A percentile compares a stretch with the other conserved stretches of the same genome.
Conservation (phyloP, 164 flowering plant genomes). For the Protea cynaroides region DNA sequence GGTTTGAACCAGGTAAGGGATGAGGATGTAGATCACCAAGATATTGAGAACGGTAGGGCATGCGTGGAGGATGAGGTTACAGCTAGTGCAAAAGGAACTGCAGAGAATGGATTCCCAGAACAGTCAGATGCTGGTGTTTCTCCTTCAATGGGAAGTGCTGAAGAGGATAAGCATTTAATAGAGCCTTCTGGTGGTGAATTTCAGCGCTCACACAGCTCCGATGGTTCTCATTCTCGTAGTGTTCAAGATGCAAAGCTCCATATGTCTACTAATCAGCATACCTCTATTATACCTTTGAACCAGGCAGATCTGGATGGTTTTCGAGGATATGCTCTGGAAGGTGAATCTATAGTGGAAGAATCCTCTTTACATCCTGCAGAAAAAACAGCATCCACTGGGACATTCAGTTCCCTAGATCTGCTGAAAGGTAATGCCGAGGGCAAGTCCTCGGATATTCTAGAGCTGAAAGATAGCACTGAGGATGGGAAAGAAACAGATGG, state of each 20-base stretch:
- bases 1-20: slow-evolving; percentile 39
- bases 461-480: slow-evolving; percentile 15
- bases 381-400: slow-evolving; percentile 2
- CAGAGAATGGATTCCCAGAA: slow-evolving; percentile 20
- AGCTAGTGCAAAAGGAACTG: slow-evolving; percentile 3
- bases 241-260: slow-evolving; percentile 3
- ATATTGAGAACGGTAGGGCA: slow-evolving; percentile 19
- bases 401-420: slow-evolving; percentile 4
- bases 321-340: slow-evolving; percentile 9
- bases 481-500: slow-evolving; percentile 17
- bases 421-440: slow-evolving; percentile 13
- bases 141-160: slow-evolving; percentile 12
- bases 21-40: slow-evolving; percentile 13
- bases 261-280: slow-evolving; percentile 5
- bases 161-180: slow-evolving; percentile 11
- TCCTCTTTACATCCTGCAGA: neutral
- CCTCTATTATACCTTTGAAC: slow-evolving; percentile 1
- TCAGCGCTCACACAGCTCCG: slow-evolving; percentile 12
- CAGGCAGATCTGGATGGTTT: slow-evolving; percentile 4
- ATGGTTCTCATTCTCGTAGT: slow-evolving; percentile 1
- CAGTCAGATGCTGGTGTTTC: slow-evolving; percentile 13
- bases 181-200: slow-evolving; percentile 21
- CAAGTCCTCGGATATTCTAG: slow-evolving; percentile 15
- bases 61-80: slow-evolving; percentile 11
- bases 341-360: slow-evolving; percentile 5